Evolutionary conservation across 2,329 filamentous ascomycete genomes (phyloP).

Genomic region (Fusarium sp.): DNA sequence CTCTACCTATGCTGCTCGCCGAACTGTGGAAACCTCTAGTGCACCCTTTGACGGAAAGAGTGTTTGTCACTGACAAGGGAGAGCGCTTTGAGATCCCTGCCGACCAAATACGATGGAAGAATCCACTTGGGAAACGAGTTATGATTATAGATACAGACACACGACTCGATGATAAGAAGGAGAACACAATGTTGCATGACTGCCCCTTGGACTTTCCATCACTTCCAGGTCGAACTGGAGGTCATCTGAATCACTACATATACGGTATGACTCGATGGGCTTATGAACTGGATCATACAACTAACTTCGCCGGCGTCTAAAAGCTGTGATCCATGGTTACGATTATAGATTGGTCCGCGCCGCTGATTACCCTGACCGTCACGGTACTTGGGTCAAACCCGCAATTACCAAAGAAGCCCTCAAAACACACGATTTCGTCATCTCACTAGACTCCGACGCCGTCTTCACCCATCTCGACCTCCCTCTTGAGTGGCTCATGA

Average conservation of each 20-base stretch:
- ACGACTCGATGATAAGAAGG: background rate
- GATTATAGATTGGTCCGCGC: constrained; percentile 63
- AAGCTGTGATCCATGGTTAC: constrained; percentile 61
- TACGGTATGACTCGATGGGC: constrained; percentile 26
- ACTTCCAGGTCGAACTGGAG: constrained; percentile 10
- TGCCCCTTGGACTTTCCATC: constrained; percentile 5
- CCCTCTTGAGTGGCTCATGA: constrained; percentile 63
- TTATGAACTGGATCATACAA: fast-evolving
- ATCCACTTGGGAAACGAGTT: background rate
- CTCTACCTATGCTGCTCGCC: background rate
- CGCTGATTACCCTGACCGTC: constrained; percentile 56
- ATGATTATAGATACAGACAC: constrained; percentile 21
- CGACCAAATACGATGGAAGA: constrained; percentile 14
- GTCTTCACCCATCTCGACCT: constrained; percentile 59
- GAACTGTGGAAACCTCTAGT: constrained; percentile 27
- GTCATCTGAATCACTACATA: constrained; percentile 43
- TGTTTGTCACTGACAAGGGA: constrained; percentile 25
- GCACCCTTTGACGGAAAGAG: constrained; percentile 6
- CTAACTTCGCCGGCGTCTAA: background rate
- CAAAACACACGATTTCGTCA: constrained; percentile 55
- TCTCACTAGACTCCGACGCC: constrained; percentile 61
- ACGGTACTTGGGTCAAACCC: constrained; percentile 62
- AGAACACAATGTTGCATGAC: constrained; percentile 21
- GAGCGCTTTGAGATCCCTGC: constrained; percentile 15
- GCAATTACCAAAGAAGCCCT: constrained; percentile 56